Evolutionary conservation across 768 basidiomycete genomes (phyloP).

Genomic region (Peribolospora baueri): DNA sequence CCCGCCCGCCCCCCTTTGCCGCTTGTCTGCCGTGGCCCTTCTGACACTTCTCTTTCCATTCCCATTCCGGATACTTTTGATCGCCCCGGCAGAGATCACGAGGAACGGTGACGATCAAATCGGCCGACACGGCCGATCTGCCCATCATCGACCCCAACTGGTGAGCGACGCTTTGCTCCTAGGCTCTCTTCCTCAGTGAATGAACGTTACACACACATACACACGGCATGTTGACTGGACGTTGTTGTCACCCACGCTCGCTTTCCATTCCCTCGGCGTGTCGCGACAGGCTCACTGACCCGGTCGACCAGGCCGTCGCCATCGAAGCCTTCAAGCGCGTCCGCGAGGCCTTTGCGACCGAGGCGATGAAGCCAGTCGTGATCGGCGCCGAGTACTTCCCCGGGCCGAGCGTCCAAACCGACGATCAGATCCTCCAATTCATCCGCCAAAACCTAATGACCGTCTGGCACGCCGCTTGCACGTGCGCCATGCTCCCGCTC

Average conservation of each 20-base stretch:
- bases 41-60: no score
- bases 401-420: background rate
- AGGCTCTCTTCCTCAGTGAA: background rate
- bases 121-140: conserved; percentile 22
- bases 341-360: background rate
- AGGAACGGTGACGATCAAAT: conserved; percentile 24
- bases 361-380: conserved; percentile 4
- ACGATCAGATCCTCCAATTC: conserved; percentile 13
- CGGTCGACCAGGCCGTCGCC: background rate
- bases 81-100: background rate
- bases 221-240: no score
- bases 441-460: background rate
- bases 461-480: conserved; percentile 19
- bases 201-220: no score
- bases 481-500: conserved; percentile 22
- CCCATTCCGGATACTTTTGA: no score
- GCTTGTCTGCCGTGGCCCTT: no score
- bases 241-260: no score
- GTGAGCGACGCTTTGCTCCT: conserved; percentile 12
- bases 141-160: conserved; percentile 26
- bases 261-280: background rate
- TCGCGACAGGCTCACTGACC: background rate
- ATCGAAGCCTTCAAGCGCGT: conserved; percentile 1
- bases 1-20: no score
- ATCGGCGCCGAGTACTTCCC: conserved; percentile 18